phyloP scores from a whole-genome alignment of 306 rosid species.

The Notholithocarpus densiflorus region DNA sequence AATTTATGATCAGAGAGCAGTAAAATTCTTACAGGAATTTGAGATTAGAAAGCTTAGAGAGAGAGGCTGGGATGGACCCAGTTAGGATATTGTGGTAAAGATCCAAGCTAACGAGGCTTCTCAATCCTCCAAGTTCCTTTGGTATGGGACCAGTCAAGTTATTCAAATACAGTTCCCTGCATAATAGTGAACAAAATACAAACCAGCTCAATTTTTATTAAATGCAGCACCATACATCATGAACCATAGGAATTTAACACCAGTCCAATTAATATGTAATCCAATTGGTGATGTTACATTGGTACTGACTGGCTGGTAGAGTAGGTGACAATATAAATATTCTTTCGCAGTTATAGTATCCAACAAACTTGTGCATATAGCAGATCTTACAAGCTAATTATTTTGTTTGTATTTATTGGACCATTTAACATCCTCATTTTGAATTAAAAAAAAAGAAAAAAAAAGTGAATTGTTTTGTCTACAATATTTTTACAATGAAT shows the following conservation, averaged over 20 bases:
- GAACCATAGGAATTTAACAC: background rate
- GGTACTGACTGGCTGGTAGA: constrained; percentile 13
- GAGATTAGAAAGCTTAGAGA: constrained; percentile 69
- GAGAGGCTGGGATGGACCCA: constrained; percentile 57
- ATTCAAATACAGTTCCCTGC: constrained; percentile 77
- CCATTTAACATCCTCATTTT: background rate
- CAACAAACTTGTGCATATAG: background rate
- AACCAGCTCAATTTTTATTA: constrained; percentile 6
- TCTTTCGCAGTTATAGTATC: background rate
- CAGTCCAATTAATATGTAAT: background rate
- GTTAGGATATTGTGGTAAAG: constrained; percentile 73
- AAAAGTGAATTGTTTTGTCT: no score
- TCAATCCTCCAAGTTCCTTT: constrained; percentile 61
- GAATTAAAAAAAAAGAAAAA: background rate
- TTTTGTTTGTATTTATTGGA: background rate
- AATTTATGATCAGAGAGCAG: background rate
- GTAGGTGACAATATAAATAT: constrained; percentile 12
- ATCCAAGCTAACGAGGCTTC: constrained; percentile 76
- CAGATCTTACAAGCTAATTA: background rate
- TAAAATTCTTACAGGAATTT: constrained; percentile 59
- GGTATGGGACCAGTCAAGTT: constrained; percentile 68
- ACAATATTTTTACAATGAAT: no score
- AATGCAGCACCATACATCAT: background rate
- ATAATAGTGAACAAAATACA: background rate
- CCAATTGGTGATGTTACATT: background rate